Evolutionary conservation across 768 basidiomycete species (phyloP), one percentile per base, ranked within the genome.

Genomic region (Phylloporus sp.): DNA sequence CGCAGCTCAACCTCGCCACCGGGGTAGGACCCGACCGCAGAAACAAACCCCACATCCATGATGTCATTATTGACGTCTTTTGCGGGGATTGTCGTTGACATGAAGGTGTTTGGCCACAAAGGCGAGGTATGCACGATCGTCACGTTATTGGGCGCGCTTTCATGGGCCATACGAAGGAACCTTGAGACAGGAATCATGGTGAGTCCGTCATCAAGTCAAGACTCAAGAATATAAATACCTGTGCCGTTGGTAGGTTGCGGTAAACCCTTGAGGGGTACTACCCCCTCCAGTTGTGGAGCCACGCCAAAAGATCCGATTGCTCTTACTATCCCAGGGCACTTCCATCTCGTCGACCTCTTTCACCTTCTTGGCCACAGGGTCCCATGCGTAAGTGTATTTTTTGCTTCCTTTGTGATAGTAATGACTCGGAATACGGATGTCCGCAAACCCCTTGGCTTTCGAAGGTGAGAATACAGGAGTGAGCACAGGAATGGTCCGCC

Each of bases 241-340:
- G 66, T 97, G 94, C 40, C 94, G 79, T 52, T 97, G 94, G 58
- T 94, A 97, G 57, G 84, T 80, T 2, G 82, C 71, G 4, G 88
- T 72, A 64, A 89, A 95, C 0, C 94, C 93, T 0, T 84, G 81
- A 2, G 94, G 94, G 38, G 85, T 85, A 55, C 79, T 89, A 29
- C 94, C 94, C 2, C 94, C 94, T 48, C 97, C 97, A 0, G 95
- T 98, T 0, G 92, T 95, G 3, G 94, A 91, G 10, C 97, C 97
- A 39, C 97, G 74, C 92, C 95, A 99, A 68, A 95, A 95, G 36
- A 98, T 80, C 63, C 80, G 81, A 66, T 92, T 80, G 18, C 74
- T 71, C 72, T 98, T 98, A 53, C 85, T 72, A 49, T 90, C 86
- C 95, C 95, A 99, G 1, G 88, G 81, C 10, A 82, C 68, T 61